Evolutionary conservation across 495 filamentous ascomycete genomes (phyloP), one percentile per base, ranked within the genome.

Genomic region (Penicillium simplicissimum): DNA sequence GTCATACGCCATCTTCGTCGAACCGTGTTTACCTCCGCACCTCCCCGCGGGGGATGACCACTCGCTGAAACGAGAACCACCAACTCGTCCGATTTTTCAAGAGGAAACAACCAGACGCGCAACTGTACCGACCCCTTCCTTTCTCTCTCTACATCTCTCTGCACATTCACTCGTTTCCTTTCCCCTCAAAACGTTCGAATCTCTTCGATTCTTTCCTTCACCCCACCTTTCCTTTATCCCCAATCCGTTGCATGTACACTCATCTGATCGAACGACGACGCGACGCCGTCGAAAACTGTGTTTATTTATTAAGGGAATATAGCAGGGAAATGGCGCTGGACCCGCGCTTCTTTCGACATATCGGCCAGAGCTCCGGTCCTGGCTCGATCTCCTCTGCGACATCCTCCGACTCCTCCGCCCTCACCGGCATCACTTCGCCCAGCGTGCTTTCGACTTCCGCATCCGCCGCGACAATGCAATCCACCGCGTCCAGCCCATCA

Each of bases 301-400:
- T 76, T 64, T 77, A 81, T 71, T 75, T 79, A 71, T 77, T 83
- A 69, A 77, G 71, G 59, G 77, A 78, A 65, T 70, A 68, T 58
- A 76, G 69, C 63, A 69, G 77, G 71, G 76, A 82, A 52, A 84
- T 86, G 83, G 79, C 81, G 70, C 71, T 86, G 57, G 85, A 87
- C 64, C 74, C 81, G 65, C 82, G 83, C 60, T 79, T 81, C 55
- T 86, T 82, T 66, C 76, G 78, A 52, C 79, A 81, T 60, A 61
- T 84, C 65, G 74, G 74, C 61, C 71, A 74, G 56, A 69, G 74
- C 59, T 28, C 68, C 31, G 74, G 74, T 25, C 76, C 74, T 59
- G 72, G 73, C 61, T 83, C 72, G 69, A 76, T 81, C 60, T 84
- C 82, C 6, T 84, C 81, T 37, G 88, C 87, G 14, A 86, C 86